These are phyloP conservation scores for Paraphysoderma sedebokerense DNA, from an alignment of 371 early-diverging fungal species.

Conservation along the genomic window DNA sequence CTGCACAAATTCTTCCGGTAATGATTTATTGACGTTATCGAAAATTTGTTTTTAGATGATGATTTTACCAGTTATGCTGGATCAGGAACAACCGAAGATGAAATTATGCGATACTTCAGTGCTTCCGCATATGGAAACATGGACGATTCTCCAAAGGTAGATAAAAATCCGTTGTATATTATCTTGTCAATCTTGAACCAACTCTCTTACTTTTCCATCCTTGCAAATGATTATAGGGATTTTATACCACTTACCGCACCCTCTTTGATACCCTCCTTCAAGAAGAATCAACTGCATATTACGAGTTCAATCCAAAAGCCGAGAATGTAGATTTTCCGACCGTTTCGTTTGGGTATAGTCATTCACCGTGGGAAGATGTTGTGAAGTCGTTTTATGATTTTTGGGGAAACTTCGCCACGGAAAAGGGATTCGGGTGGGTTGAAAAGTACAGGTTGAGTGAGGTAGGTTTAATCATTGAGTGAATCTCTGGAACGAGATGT, in stretches of 20 bases:
- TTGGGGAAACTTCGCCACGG: constrained; percentile 55
- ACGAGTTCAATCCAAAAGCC: constrained; percentile 8
- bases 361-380: constrained; percentile 22
- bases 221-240: too few species aligned
- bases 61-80: not conserved
- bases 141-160: constrained; percentile 11
- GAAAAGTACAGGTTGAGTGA: constrained; percentile 73
- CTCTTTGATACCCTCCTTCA: constrained; percentile 56
- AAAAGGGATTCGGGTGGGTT: constrained; percentile 72
- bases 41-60: too few species aligned
- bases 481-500: not conserved
- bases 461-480: constrained; percentile 1
- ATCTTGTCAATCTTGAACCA: not conserved
- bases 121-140: constrained; percentile 14
- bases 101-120: constrained; percentile 10
- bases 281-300: constrained; percentile 63
- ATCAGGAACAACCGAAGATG: constrained; percentile 6
- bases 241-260: constrained; percentile 57
- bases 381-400: constrained; percentile 40
- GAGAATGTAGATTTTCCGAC: constrained; percentile 1
- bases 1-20: too few species aligned
- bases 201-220: too few species aligned
- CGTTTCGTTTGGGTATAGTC: constrained; percentile 33
- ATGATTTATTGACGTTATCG: too few species aligned
- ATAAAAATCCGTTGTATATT: too few species aligned